Evolutionary conservation across 306 rosid genomes (phyloP), one percentile per base, ranked within the genome.

Genomic region (Gleditsia sinensis): DNA sequence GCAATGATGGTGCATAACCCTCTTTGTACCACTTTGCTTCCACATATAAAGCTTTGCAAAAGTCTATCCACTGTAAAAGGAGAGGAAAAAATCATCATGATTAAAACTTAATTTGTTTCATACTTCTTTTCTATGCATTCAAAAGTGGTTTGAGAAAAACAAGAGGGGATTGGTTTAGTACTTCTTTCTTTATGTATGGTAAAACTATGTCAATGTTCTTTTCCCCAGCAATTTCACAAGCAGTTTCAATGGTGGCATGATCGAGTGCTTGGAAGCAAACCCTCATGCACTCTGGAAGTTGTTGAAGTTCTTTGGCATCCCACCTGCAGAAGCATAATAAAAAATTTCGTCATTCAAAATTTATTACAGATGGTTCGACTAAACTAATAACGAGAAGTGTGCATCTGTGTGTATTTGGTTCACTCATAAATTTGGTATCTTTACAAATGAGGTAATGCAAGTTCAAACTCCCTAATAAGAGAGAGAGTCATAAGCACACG

Each of bases 21-120:
- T 32, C 50, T 34, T 53, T 74, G 54, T 72, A 77, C 96, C 96
- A 87, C 78, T 84, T 79, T 45, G 96, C 96, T 78, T 90, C 96
- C 78, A 69, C 66, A 12, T 68, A 77, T 51, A 90, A 61, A 46
- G 91, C 79, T 45, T 85, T 85, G 67, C 86, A 83, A 53, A 85
- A 87, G 30, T 82, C 96, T 71, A 13, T 67, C 96, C 92, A 87
- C 96, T 89, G 17, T 8, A 27, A 58, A 20, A 30, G n/a, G n/a
- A n/a, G n/a, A n/a, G n/a, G n/a, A n/a, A n/a, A n/a, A n/a, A n/a
- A n/a, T n/a, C n/a, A n/a, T n/a, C n/a, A n/a, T n/a, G n/a, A n/a
- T n/a, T n/a, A n/a, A n/a, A n/a, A n/a, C n/a, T n/a, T n/a, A n/a
- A n/a, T n/a, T n/a, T n/a, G n/a, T n/a, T n/a, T n/a, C n/a, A n/a